These are phyloP conservation scores for Pyricularia sp. DNA, from an alignment of 2,329 filamentous ascomycete genomes.

Conservation along the genomic window DNA sequence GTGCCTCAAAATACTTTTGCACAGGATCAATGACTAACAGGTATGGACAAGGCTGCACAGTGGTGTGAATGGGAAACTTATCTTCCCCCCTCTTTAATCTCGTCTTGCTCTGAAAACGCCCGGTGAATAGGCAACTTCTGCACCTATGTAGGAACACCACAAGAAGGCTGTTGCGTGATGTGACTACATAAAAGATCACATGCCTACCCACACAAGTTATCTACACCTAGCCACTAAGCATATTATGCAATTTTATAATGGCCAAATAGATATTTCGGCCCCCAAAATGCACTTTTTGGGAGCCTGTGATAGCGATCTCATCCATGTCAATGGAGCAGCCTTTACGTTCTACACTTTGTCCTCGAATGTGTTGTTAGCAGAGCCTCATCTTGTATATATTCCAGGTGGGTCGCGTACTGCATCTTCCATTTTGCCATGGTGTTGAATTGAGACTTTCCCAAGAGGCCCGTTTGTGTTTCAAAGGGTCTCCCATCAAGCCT, in stretches of 20 bases:
- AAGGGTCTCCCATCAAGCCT: not conserved
- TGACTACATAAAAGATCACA: not conserved
- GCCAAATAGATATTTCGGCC: too few species aligned
- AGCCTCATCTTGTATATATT: not conserved
- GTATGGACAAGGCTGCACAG: not conserved
- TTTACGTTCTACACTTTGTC: not conserved
- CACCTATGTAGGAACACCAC: not conserved
- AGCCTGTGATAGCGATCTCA: not conserved
- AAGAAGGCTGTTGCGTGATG: not conserved
- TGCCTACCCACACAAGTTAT: too few species aligned
- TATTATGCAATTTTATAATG: too few species aligned
- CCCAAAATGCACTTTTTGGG: not conserved
- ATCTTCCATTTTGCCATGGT: not conserved
- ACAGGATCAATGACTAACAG: not conserved
- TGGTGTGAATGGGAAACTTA: not conserved
- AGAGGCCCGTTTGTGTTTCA: not conserved
- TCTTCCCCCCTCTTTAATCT: not conserved
- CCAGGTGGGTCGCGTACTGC: not conserved
- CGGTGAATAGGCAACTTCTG: not conserved
- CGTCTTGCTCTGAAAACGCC: not conserved
- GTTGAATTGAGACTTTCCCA: not conserved
- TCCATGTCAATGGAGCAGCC: not conserved
- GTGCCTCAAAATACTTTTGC: not conserved
- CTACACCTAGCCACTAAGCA: too few species aligned
- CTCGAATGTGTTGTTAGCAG: not conserved